These are phyloP conservation scores for Teunomyces tritomae DNA, from an alignment of 805 yeast species.

Conservation along the genomic window DNA sequence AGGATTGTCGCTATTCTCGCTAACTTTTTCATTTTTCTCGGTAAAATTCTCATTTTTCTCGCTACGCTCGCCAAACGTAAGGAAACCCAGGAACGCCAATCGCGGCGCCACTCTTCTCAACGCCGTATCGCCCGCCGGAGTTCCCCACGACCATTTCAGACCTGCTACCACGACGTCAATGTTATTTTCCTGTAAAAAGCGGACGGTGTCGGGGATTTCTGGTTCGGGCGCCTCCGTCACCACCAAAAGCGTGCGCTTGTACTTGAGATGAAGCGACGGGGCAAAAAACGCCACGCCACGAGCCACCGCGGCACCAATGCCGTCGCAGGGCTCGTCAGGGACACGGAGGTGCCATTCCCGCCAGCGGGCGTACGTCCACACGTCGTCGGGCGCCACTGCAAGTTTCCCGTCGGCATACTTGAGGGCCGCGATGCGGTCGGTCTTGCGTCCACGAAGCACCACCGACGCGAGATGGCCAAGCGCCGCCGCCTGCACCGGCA, in stretches of 20 bases:
- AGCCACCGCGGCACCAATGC: conserved; percentile 12
- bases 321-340: conserved; percentile 3
- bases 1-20: too few relatives aligned
- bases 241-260: conserved; percentile 19
- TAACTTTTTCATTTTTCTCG: too few relatives aligned
- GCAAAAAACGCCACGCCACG: conserved; percentile 16
- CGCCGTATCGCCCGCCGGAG: background rate
- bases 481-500: background rate
- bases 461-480: conserved; percentile 15
- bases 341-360: conserved; percentile 12
- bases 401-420: conserved; percentile 10
- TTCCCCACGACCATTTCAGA: too few relatives aligned
- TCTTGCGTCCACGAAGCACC: conserved; percentile 18
- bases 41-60: too few relatives aligned
- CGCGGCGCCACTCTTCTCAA: conserved; percentile 46
- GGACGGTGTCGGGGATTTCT: background rate
- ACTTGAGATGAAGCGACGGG: conserved; percentile 17
- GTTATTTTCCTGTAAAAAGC: background rate
- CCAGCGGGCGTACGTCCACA: conserved; percentile 10
- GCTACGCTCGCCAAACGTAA: conserved; percentile 42
- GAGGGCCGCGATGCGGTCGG: conserved; percentile 17
- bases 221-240: conserved; percentile 4
- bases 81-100: conserved; percentile 43
- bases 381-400: background rate
- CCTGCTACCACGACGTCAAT: too few relatives aligned